Base-by-base conservation (phyloP, 768 basidiomycete genomes). In the Thelephora aurantiotincta region DNA sequence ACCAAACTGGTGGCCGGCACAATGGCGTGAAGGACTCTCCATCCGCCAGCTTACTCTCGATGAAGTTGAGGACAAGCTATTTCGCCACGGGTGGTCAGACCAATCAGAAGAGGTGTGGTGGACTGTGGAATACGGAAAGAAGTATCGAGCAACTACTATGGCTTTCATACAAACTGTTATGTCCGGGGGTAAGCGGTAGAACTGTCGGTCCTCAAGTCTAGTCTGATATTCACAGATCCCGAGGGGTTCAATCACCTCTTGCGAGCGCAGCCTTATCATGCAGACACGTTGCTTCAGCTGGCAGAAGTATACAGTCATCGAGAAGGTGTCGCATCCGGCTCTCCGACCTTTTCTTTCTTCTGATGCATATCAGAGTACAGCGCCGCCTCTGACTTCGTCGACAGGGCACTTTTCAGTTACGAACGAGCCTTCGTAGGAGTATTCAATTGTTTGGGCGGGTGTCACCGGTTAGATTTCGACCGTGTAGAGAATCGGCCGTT, bases 391-490 rank as follows among this genome's bases (percentile, higher is more conserved):
- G 91, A 96, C 51, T 89, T 78, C 55, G 78, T 91, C n/a, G 85
- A 90, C 48, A 77, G 92, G n/a, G 86, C 93, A 0, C 62, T 99
- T 13, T 97, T 93, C 65, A 80, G 91, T 0, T 96, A 93, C 51
- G 93, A 97, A 57, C 78, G 91, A 11, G 79, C 86, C 11, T 86
- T 97, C 54, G 73, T 90, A 13, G 88, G 91, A 2, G 69, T 82
- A 0, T 94, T 93, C 69, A 88, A 75, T 54, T 81, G 96, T 62
- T 80, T 88, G 1, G 77, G 66, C 33, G 94, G 93, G 6, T 64
- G 72, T 2, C 85, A 84, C 51, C 75, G 93, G 11, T 74, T 99
- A 2, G 90, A 94, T 57, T 99, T 97, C 59, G 80, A 88, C 52
- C 72, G 66, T 11, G 85, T 96, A 11, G 93, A 97, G 63, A 97